phyloP scores from a whole-genome alignment of 2,329 filamentous ascomycete species.

The Mycosphaerella sp. region DNA sequence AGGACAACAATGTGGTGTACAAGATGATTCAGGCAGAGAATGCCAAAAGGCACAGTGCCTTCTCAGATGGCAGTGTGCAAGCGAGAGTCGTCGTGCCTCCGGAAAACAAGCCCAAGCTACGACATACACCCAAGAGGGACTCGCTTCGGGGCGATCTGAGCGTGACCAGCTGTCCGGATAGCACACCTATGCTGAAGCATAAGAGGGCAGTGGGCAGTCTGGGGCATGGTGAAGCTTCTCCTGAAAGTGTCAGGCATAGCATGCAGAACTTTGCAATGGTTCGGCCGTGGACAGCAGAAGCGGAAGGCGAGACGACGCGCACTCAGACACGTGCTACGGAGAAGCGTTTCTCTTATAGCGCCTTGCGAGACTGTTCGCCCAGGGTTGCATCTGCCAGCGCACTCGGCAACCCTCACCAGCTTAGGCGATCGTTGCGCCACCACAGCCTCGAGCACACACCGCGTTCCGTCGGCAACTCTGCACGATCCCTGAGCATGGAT shows the following conservation, averaged over 20 bases:
- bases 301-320: not conserved
- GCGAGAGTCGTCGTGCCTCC: constrained; percentile 15
- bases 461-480: constrained; percentile 10
- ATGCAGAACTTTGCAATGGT: not conserved
- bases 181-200: constrained; percentile 16
- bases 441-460: constrained; percentile 13
- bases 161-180: constrained; percentile 19
- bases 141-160: constrained; percentile 24
- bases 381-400: constrained; percentile 12
- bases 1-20: constrained; percentile 24
- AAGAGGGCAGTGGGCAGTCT: constrained; percentile 18
- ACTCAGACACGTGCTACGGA: constrained; percentile 9
- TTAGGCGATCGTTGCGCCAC: constrained; percentile 18
- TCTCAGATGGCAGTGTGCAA: constrained; percentile 24
- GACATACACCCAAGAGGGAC: constrained; percentile 24
- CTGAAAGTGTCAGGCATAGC: not conserved
- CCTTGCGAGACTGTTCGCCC: constrained; percentile 7
- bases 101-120: constrained; percentile 22
- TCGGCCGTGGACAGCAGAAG: constrained; percentile 1
- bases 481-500: constrained; percentile 14
- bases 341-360: constrained; percentile 14
- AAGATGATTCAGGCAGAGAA: constrained; percentile 27
- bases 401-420: constrained; percentile 15
- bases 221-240: constrained; percentile 9
- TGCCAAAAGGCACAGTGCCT: constrained; percentile 27